These are phyloP conservation scores for Gentiana macrophylla DNA, from an alignment of 257 asterid species.

Conservation along the genomic window DNA sequence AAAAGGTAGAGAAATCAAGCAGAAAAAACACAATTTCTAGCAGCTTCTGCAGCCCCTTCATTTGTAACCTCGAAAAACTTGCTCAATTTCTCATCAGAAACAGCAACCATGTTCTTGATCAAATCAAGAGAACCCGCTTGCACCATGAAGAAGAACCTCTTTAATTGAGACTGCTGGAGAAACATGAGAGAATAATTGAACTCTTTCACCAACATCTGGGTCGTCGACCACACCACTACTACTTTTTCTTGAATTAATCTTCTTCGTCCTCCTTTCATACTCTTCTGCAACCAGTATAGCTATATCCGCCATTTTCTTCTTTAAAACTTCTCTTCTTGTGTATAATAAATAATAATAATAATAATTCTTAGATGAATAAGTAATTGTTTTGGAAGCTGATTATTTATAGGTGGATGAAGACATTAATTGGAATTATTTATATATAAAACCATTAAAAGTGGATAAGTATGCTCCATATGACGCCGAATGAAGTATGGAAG, in stretches of 20 bases:
- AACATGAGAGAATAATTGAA: constrained; percentile 36
- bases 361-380: too few species aligned
- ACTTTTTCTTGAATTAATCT: constrained; percentile 26
- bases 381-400: too few species aligned
- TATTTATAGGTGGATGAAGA: too few species aligned
- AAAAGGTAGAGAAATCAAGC: constrained; percentile 1
- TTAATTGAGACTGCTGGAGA: neutral
- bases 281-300: constrained; percentile 81
- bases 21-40: neutral
- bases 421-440: too few species aligned
- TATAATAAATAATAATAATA: too few species aligned
- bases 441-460: too few species aligned
- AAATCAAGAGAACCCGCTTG: neutral
- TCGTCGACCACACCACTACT: constrained; percentile 7
- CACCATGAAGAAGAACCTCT: too few species aligned
- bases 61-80: neutral
- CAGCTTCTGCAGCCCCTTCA: neutral
- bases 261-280: constrained; percentile 62
- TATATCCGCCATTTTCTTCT: constrained; percentile 50
- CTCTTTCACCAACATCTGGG: constrained; percentile 26
- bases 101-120: neutral
- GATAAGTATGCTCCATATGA: too few species aligned
- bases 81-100: neutral
- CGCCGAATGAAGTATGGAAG: too few species aligned
- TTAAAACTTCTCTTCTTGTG: too few species aligned